phyloP scores from a whole-genome alignment of 352 stramenopile genomes.

The Globisporangium splendens region DNA sequence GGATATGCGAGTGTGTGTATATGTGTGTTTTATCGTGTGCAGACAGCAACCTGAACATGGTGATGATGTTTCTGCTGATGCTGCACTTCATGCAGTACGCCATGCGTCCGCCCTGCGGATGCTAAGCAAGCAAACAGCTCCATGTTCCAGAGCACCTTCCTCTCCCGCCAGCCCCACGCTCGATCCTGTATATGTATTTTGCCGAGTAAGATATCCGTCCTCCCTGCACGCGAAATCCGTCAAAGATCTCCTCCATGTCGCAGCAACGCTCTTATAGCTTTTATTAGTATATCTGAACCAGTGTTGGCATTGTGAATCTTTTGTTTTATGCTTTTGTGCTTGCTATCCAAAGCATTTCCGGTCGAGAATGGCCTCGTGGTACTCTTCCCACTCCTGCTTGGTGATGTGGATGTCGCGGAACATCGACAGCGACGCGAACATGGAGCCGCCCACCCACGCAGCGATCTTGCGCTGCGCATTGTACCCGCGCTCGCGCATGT shows the following conservation, averaged over 20 bases:
- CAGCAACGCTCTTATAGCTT: too few species aligned
- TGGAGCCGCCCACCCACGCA: constrained; percentile 87
- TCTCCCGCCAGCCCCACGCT: background rate
- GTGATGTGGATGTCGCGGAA: constrained; percentile 88
- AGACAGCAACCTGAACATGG: constrained; percentile 82
- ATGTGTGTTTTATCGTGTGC: background rate
- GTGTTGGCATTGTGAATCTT: too few species aligned
- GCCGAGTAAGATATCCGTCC: too few species aligned
- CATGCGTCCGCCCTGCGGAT: constrained; percentile 81
- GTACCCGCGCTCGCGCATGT: constrained; percentile 78
- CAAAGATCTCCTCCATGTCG: too few species aligned
- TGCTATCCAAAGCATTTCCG: constrained; percentile 63
- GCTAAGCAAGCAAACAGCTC: constrained; percentile 36
- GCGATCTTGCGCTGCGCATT: constrained; percentile 84
- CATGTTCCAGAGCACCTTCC: too few species aligned
- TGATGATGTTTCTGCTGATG: constrained; percentile 84
- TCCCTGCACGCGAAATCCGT: too few species aligned
- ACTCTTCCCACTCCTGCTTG: constrained; percentile 89
- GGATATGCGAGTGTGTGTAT: constrained; percentile 6
- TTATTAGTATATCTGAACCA: too few species aligned
- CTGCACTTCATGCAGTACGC: constrained; percentile 87
- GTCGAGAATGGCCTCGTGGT: constrained; percentile 81
- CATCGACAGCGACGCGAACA: constrained; percentile 85
- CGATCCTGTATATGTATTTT: too few species aligned
- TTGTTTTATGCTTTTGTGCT: too few species aligned